A percentile compares a stretch with the other conserved stretches of the same genome.
Conservation (phyloP, 768 basidiomycete species). For the Melanogaster broomeanus region DNA sequence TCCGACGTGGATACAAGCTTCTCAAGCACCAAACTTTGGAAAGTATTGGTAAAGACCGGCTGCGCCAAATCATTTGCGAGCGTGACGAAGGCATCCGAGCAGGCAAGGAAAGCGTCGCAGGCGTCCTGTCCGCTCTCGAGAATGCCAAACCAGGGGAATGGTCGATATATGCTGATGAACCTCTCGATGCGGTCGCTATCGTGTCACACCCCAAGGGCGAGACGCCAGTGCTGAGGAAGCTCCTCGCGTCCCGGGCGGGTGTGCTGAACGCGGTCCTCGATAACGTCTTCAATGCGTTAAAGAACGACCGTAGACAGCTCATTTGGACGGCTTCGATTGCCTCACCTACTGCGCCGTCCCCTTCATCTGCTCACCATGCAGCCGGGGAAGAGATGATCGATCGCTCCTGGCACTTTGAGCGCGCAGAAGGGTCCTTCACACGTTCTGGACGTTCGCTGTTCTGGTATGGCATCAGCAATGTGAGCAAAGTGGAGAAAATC, state of each 20-base stretch:
- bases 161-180: constrained; percentile 98
- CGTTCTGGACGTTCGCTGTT: constrained; percentile 91
- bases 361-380: constrained; percentile 2
- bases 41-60: constrained; percentile 86
- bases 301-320: constrained; percentile 88
- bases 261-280: constrained; percentile 94
- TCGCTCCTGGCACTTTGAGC: constrained; percentile 98
- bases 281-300: constrained; percentile 96
- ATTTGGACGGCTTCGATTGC: constrained; percentile 95
- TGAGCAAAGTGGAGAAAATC: constrained; percentile 86
- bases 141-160: constrained; percentile 81
- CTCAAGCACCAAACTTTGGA: constrained; percentile 86
- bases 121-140: constrained; percentile 59
- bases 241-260: constrained; percentile 85
- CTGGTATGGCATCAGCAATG: constrained; percentile 96
- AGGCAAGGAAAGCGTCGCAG: constrained; percentile 84
- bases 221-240: constrained; percentile 88
- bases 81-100: constrained; percentile 90
- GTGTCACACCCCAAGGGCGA: constrained; percentile 91
- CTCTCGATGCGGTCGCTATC: constrained; percentile 91
- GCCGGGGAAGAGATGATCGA: constrained; percentile 81
- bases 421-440: constrained; percentile 96
- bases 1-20: constrained; percentile 97
- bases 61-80: constrained; percentile 93
- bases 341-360: constrained; percentile 9